Conservation (phyloP, 768 basidiomycete species). For the Tricholoma hemisulphureum region DNA sequence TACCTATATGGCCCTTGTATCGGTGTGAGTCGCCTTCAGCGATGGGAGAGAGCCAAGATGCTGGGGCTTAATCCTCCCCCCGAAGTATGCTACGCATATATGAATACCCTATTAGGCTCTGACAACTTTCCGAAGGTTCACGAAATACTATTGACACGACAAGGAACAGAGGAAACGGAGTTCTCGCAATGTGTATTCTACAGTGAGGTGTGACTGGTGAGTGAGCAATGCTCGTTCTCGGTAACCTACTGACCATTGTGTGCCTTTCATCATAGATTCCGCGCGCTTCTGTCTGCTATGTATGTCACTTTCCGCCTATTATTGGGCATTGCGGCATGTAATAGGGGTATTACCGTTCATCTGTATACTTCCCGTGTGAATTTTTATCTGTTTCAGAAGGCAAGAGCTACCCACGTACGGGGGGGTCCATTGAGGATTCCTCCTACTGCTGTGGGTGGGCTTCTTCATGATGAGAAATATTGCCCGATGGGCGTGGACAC, state of each 20-base stretch:
- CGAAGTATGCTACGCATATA: constrained; percentile 50
- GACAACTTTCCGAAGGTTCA: constrained; percentile 53
- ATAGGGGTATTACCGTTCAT: no score
- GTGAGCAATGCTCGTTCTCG: constrained; percentile 3
- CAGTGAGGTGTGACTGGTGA: constrained; percentile 35
- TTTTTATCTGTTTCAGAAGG: not conserved
- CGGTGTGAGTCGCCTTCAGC: constrained; percentile 75
- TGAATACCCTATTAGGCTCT: not conserved
- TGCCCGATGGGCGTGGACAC: not conserved
- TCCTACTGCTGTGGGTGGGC: no score
- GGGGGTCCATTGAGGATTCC: not conserved
- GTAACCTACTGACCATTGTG: not conserved
- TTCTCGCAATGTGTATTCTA: constrained; percentile 67
- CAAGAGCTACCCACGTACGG: not conserved
- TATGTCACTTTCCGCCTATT: not conserved
- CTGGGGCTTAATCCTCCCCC: constrained; percentile 78
- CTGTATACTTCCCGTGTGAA: not conserved
- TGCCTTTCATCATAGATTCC: not conserved
- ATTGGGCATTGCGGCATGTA: not conserved
- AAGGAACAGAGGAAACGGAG: constrained; percentile 53
- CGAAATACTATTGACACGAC: constrained; percentile 70
- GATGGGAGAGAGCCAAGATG: constrained; percentile 82
- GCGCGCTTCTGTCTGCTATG: not conserved
- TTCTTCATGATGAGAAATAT: not conserved
- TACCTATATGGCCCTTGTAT: constrained; percentile 81